Conservation (phyloP, 108 stramenopile species). For the Licmophora abbreviata region DNA sequence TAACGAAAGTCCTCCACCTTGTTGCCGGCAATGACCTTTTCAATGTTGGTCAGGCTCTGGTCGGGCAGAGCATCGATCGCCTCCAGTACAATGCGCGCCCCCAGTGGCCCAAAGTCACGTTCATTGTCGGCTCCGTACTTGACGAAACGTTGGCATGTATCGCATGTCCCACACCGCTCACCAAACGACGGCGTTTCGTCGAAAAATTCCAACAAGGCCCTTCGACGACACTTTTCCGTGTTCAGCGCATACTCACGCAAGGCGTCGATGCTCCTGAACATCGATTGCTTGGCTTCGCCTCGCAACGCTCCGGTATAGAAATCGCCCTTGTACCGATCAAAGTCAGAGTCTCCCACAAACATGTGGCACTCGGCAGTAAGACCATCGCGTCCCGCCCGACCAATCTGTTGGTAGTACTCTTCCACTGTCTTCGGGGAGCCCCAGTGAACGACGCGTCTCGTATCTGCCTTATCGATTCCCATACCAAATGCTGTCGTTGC, state of each 20-base stretch:
- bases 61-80: conserved; percentile 26
- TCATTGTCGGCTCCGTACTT: conserved; percentile 36
- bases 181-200: conserved; percentile 57
- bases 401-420: conserved; percentile 95
- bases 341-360: conserved; percentile 54
- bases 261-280: conserved; percentile 34
- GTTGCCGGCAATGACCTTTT: conserved; percentile 39
- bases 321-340: conserved; percentile 53
- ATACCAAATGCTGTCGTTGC: conserved; percentile 97
- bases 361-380: conserved; percentile 60
- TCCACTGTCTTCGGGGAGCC: conserved; percentile 88
- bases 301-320: conserved; percentile 61
- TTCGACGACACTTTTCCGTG: conserved; percentile 53
- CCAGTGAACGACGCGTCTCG: conserved; percentile 81
- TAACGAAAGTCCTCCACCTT: conserved; percentile 55
- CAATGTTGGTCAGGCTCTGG: conserved; percentile 37
- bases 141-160: conserved; percentile 34
- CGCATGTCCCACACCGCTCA: conserved; percentile 76
- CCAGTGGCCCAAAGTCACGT: conserved; percentile 52
- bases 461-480: conserved; percentile 88
- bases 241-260: conserved; percentile 47
- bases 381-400: conserved; percentile 94
- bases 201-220: conserved; percentile 57
- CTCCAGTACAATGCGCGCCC: conserved; percentile 44
- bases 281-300: conserved; percentile 30